These are phyloP conservation scores for Acacia melanoxylon DNA, from an alignment of 306 rosid species.

Conservation along the genomic window DNA sequence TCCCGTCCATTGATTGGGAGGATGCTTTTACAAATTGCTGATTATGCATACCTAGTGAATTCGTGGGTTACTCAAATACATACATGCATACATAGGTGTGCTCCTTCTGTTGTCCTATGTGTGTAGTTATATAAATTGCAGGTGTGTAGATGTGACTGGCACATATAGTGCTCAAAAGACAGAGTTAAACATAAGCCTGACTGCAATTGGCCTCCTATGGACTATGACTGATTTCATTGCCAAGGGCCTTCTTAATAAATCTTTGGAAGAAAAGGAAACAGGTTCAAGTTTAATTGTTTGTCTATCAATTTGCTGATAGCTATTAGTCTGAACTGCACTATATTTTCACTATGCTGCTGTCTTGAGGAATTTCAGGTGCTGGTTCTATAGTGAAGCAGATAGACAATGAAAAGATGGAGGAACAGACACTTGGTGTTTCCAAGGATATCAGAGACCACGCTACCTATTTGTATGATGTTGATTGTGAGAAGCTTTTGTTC, in stretches of 20 bases:
- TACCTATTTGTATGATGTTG: conserved; percentile 50
- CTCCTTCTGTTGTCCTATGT: conserved; percentile 6
- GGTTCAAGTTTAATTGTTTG: conserved; percentile 48
- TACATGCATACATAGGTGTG: background rate
- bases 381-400: conserved; percentile 46
- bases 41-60: background rate
- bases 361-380: conserved; percentile 38
- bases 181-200: conserved; percentile 93
- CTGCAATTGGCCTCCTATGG: conserved; percentile 94
- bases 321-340: conserved; percentile 6
- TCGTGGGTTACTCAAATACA: background rate
- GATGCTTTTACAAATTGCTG: background rate
- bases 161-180: conserved; percentile 97
- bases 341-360: conserved; percentile 25
- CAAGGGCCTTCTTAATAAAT: conserved; percentile 63
- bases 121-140: conserved; percentile 47
- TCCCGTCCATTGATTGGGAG: background rate
- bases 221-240: conserved; percentile 95
- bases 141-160: conserved; percentile 93
- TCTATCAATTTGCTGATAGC: conserved; percentile 12
- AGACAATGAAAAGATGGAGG: conserved; percentile 45
- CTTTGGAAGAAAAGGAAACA: conserved; percentile 55
- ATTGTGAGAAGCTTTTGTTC: conserved; percentile 68
- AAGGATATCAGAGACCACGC: conserved; percentile 41
- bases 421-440: conserved; percentile 34